phyloP scores from a whole-genome alignment of 176 grass and related monocot species.

The Avena sativa region DNA sequence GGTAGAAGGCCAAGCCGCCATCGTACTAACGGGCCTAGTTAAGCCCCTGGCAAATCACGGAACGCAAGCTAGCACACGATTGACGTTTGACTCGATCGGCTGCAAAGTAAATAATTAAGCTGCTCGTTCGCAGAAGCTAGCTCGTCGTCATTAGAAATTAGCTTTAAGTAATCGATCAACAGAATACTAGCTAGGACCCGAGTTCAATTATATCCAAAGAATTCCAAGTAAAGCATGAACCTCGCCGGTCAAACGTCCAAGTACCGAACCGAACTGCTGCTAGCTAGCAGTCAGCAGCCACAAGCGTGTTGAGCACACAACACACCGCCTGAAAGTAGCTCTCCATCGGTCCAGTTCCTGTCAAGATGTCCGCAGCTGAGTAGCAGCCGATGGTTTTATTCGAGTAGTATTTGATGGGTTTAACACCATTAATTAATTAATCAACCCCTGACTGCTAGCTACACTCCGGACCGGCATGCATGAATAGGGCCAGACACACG shows the following conservation, averaged over 20 bases:
- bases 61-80: conserved; percentile 12
- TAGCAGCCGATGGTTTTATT: background rate
- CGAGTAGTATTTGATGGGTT: background rate
- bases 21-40: background rate
- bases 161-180: background rate
- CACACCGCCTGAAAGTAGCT: background rate
- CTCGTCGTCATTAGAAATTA: background rate
- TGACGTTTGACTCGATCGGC: conserved; percentile 36
- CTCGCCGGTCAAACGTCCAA: conserved; percentile 18
- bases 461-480: no score
- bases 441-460: background rate
- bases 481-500: background rate
- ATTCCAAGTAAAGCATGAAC: conserved; percentile 1
- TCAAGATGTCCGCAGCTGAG: background rate
- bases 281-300: background rate
- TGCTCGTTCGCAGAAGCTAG: conserved; percentile 4
- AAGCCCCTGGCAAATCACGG: background rate
- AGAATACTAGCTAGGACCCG: background rate
- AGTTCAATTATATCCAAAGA: conserved; percentile 20
- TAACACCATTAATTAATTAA: background rate
- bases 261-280: background rate
- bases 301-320: background rate
- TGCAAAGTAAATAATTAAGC: background rate
- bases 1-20: no score
- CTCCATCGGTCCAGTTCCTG: background rate